phyloP scores from a whole-genome alignment of 352 stramenopile genomes.

The Globisporangium viniferum region DNA sequence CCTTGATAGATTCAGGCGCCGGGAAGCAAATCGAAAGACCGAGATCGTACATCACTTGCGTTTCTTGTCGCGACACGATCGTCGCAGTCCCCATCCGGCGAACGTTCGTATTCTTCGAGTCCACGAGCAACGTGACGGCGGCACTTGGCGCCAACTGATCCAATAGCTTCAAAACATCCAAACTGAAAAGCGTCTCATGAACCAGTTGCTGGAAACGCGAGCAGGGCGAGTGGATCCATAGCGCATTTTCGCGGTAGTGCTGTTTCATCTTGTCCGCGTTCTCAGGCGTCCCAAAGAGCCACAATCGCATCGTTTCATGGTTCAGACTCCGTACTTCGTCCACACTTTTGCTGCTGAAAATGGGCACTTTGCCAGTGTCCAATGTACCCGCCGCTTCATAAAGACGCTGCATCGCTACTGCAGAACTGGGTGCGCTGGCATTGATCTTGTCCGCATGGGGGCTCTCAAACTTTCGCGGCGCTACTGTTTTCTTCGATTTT shows the following conservation, averaged over 20 bases:
- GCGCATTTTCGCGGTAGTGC: constrained; percentile 18
- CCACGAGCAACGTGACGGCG: constrained; percentile 4
- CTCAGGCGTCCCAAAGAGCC: constrained; percentile 28
- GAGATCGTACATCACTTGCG: constrained; percentile 5
- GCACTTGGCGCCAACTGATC: constrained; percentile 20
- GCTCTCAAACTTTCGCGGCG: not conserved
- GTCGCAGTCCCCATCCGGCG: not conserved
- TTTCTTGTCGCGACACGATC: not conserved
- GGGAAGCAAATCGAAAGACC: constrained; percentile 24
- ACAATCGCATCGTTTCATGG: constrained; percentile 8
- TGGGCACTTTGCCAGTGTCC: not conserved
- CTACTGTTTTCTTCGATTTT: not conserved
- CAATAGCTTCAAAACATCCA: constrained; percentile 25
- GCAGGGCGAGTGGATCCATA: constrained; percentile 22
- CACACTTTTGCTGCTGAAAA: not conserved
- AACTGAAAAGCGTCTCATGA: constrained; percentile 23
- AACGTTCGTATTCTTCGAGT: not conserved
- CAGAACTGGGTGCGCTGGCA: not conserved
- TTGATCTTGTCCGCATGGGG: not conserved
- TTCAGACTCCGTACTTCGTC: not conserved
- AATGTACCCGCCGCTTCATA: not conserved
- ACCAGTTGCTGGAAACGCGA: constrained; percentile 34
- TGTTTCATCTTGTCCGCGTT: constrained; percentile 25
- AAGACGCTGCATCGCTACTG: not conserved
- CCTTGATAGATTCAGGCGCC: constrained; percentile 16